Evolutionary conservation across 164 flowering plant genomes (phyloP).

Genomic region (Aristolochia contorta): DNA sequence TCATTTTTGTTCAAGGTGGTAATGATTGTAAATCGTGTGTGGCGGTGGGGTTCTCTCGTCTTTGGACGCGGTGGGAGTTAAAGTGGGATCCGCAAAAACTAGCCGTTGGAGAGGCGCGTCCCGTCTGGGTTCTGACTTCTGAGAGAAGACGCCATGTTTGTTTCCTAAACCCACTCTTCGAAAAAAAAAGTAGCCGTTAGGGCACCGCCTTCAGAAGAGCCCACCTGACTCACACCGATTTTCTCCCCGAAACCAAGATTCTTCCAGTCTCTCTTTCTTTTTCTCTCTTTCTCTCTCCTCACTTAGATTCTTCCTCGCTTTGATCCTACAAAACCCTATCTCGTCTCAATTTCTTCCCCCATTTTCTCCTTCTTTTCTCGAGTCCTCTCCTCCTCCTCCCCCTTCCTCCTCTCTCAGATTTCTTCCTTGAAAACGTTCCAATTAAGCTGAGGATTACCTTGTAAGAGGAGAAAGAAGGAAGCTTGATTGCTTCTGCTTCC

Average conservation of each 20-base stretch:
- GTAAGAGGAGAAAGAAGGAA: too few species aligned
- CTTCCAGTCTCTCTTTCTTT: background rate
- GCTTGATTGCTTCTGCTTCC: too few species aligned
- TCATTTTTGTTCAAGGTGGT: too few species aligned
- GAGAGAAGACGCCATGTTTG: background rate
- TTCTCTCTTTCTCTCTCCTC: background rate
- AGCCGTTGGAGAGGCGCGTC: conserved; percentile 25
- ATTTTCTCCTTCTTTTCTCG: background rate
- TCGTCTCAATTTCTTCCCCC: background rate
- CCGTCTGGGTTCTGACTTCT: too few species aligned
- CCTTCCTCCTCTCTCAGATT: too few species aligned
- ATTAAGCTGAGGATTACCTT: background rate
- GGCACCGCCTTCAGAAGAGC: background rate
- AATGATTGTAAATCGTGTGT: too few species aligned
- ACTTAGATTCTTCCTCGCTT: conserved; percentile 1
- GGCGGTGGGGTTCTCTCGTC: too few species aligned
- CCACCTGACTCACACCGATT: conserved; percentile 11
- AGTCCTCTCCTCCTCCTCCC: background rate
- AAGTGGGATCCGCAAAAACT: conserved; percentile 8
- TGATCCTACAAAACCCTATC: conserved; percentile 8
- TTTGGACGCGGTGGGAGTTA: background rate
- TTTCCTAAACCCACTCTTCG: background rate
- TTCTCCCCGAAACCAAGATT: conserved; percentile 6
- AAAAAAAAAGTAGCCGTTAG: conserved; percentile 31
- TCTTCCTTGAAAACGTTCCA: background rate